These are phyloP conservation scores for Yarrowia galli DNA, from an alignment of 1,139 yeast species.

Conservation along the genomic window DNA sequence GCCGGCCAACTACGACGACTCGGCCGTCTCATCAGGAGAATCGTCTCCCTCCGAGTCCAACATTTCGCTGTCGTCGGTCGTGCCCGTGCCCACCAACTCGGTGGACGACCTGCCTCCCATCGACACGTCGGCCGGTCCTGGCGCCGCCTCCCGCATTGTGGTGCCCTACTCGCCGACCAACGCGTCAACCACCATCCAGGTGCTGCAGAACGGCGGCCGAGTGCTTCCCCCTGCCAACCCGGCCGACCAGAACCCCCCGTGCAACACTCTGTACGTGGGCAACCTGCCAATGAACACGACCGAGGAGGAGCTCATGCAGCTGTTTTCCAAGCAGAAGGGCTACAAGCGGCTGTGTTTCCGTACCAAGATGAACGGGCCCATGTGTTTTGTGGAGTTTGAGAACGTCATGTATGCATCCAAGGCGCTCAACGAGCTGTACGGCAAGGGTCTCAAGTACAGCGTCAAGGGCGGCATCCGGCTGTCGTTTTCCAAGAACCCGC, in stretches of 20 bases:
- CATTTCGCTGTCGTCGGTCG: conserved; percentile 38
- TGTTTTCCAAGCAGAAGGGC: conserved; percentile 89
- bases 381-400: conserved; percentile 99
- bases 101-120: conserved; percentile 39
- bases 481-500: conserved; percentile 92
- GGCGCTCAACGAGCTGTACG: conserved; percentile 92
- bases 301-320: conserved; percentile 86
- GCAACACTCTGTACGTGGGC: conserved; percentile 95
- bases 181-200: conserved; percentile 49
- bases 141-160: conserved; percentile 43
- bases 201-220: conserved; percentile 52
- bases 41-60: conserved; percentile 42
- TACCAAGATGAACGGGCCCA: conserved; percentile 75
- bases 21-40: conserved; percentile 38
- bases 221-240: conserved; percentile 97
- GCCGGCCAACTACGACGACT: conserved; percentile 36
- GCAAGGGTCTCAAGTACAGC: conserved; percentile 72
- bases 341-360: conserved; percentile 91
- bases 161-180: conserved; percentile 51
- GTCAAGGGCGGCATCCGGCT: conserved; percentile 92
- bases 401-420: conserved; percentile 93
- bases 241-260: conserved; percentile 98
- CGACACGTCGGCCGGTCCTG: conserved; percentile 37
- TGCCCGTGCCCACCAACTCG: conserved; percentile 37
- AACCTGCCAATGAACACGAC: conserved; percentile 97